phyloP scores from a whole-genome alignment of 345 rosid genomes.

The Gossypium stocksii region DNA sequence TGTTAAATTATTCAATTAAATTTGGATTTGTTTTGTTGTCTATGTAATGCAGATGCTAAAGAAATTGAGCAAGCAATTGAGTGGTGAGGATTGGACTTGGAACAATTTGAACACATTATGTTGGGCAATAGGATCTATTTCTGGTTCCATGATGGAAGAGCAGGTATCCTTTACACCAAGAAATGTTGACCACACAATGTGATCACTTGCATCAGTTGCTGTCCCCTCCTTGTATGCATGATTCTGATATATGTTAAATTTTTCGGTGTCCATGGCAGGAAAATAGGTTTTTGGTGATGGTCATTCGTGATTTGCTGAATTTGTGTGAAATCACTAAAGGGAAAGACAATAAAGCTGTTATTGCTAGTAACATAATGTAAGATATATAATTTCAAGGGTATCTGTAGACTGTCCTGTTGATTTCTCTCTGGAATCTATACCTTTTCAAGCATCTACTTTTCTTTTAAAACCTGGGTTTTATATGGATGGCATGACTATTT shows the following conservation, averaged over 20 bases:
- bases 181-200: not conserved
- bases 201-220: not conserved
- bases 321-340: conserved; percentile 96
- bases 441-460: not conserved
- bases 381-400: conserved; percentile 19
- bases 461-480: not conserved
- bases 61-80: conserved; percentile 89
- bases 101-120: conserved; percentile 89
- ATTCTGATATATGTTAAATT: not conserved
- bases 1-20: conserved; percentile 14
- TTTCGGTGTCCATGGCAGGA: conserved; percentile 50
- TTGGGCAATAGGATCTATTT: conserved; percentile 99
- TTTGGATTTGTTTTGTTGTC: conserved; percentile 14
- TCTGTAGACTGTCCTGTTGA: not conserved
- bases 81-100: conserved; percentile 99
- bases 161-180: conserved; percentile 49
- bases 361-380: conserved; percentile 99
- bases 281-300: conserved; percentile 97
- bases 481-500: not conserved
- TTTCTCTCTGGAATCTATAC: not conserved
- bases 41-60: conserved; percentile 64
- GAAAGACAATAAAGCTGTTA: conserved; percentile 97
- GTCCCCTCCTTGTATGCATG: not conserved
- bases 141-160: conserved; percentile 98
- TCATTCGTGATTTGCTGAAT: conserved; percentile 90